Base-by-base conservation (phyloP, 2,329 filamentous ascomycete genomes). In the Lecanicillium sp. region DNA sequence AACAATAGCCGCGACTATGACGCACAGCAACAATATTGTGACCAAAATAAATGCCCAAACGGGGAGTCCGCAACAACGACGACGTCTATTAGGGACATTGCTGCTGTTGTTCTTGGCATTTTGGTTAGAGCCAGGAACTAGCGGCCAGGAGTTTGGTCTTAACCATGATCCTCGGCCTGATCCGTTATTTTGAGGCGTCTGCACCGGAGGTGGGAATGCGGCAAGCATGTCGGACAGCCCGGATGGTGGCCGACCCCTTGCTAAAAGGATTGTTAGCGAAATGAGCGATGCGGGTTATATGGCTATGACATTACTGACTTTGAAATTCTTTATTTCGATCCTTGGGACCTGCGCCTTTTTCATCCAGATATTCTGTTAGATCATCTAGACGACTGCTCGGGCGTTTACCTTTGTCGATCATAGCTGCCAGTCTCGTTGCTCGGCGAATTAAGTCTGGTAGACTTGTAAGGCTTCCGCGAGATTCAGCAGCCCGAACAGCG, bases 361-460 rank as follows among this genome's bases (percentile, higher is more conserved):
- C 67, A 15, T 64, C 60, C 2, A 68, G 63, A 42, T 69, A 77
- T 44, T 71, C 68, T 29, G 63, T 62, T 12, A 78, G 53, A 15
- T 73, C 69, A 30, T 75, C 70, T 35, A 78, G 62, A 13, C 71
- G 68, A 51, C 78, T 82, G 16, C 66, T 75, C 19, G 78, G 78
- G 48, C 78, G 65, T 46, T 67, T 81, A 11, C 90, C 90, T 47
- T 80, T 80, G 51, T 96, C 90, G 42, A 98, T 80, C 60, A 94
- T 88, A 0, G 85, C 78, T 13, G 89, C 90, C 28, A 96, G 67
- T 47, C 78, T 79, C 1, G 90, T 96, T 9, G 92, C 92, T 49
- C 92, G 78, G 52, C 79, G 75, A 48, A 98, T 96, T 43, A 98
- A 66, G 56, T 96, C 92, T 0, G 89, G 84, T 43, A 98, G 66